Conservation (phyloP, 1,284 basidiomycete genomes). For the Rhodofomes roseus region DNA sequence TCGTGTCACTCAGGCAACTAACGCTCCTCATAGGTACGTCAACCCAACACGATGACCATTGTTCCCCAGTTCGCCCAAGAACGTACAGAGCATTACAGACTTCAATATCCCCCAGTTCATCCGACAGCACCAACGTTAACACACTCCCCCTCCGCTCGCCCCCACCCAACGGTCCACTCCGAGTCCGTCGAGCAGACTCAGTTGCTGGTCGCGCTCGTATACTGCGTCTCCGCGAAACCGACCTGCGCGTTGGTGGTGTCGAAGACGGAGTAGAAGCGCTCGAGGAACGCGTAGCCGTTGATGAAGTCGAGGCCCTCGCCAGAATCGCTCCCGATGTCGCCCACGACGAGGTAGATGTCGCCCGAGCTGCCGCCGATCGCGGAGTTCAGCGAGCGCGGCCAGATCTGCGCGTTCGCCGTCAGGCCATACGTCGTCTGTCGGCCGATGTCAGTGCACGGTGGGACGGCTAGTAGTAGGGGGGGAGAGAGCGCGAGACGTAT, state of each 20-base stretch:
- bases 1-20: too few relatives aligned
- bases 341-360: conserved; percentile 27
- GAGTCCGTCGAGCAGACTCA: not conserved
- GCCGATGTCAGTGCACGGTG: too few relatives aligned
- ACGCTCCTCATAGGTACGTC: too few relatives aligned
- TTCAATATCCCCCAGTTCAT: too few relatives aligned
- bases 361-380: conserved; percentile 23
- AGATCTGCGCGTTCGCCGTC: conserved; percentile 19
- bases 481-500: not conserved
- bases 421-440: conserved; percentile 13
- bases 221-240: conserved; percentile 40
- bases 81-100: too few relatives aligned
- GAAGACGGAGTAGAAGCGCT: conserved; percentile 64
- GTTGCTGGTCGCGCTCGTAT: conserved; percentile 25
- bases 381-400: conserved; percentile 23
- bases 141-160: too few relatives aligned
- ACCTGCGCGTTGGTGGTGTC: conserved; percentile 47
- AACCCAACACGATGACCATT: too few relatives aligned
- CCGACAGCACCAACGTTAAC: too few relatives aligned
- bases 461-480: too few relatives aligned
- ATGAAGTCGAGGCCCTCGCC: conserved; percentile 29
- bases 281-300: conserved; percentile 34
- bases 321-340: conserved; percentile 14
- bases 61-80: too few relatives aligned
- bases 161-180: too few relatives aligned